phyloP scores from a whole-genome alignment of 2,329 filamentous ascomycete species.

The Fusarium gaditjirri region DNA sequence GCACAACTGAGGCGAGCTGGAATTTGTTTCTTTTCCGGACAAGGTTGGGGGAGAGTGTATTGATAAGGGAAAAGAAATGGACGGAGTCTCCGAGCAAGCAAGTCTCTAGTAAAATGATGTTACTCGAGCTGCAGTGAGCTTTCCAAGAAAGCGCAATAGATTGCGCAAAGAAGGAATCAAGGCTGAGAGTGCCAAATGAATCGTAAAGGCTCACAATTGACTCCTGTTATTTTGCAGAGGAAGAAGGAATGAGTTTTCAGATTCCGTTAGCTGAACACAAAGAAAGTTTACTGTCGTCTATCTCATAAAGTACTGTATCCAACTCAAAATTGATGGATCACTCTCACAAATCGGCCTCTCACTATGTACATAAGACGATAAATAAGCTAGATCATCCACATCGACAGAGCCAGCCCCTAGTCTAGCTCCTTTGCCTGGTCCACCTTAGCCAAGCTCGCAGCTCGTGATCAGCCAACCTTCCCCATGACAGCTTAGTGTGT shows the following conservation, averaged over 20 bases:
- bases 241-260: slow-evolving; percentile 5
- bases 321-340: slow-evolving; percentile 8
- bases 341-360: slow-evolving; percentile 12
- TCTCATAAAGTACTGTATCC: slow-evolving; percentile 5
- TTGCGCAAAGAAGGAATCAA: slow-evolving; percentile 7
- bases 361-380: slow-evolving; percentile 25
- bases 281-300: slow-evolving; percentile 5
- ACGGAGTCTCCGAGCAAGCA: slow-evolving; percentile 16
- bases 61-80: slow-evolving; percentile 15
- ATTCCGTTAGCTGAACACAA: background rate
- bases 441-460: slow-evolving; percentile 36
- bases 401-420: slow-evolving; percentile 7
- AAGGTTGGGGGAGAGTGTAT: background rate
- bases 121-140: slow-evolving; percentile 27
- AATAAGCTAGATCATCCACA: slow-evolving; percentile 21
- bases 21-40: slow-evolving; percentile 11
- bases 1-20: slow-evolving; percentile 12
- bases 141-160: slow-evolving; percentile 14
- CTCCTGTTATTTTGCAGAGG: background rate
- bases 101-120: slow-evolving; percentile 6
- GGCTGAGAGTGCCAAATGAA: background rate
- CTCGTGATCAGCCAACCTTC: slow-evolving; percentile 38
- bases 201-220: background rate
- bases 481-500: slow-evolving; percentile 37
- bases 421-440: slow-evolving; percentile 25